phyloP scores from a whole-genome alignment of 805 yeast species.

The Candida broadrunensis region DNA sequence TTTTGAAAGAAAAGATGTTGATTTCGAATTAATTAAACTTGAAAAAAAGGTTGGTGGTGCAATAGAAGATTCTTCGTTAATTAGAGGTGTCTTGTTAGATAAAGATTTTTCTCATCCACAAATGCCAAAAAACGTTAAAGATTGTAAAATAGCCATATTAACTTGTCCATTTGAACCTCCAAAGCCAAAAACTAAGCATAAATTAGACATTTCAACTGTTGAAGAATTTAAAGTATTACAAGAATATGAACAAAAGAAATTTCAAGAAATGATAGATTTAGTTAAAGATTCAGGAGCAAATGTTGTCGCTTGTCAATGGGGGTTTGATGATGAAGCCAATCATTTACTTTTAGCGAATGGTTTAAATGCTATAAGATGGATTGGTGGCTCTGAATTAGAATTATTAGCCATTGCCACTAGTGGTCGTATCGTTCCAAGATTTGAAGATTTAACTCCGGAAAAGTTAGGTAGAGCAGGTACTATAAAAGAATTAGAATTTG shows the following conservation, averaged over 20 bases:
- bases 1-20: conserved; percentile 88
- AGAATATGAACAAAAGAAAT: conserved; percentile 86
- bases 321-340: conserved; percentile 98
- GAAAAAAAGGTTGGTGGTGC: conserved; percentile 97
- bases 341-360: conserved; percentile 84
- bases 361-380: conserved; percentile 97
- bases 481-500: conserved; percentile 86
- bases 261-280: conserved; percentile 81
- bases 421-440: conserved; percentile 95
- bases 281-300: conserved; percentile 93
- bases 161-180: conserved; percentile 99
- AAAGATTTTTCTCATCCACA: conserved; percentile 98
- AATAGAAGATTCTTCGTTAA: conserved; percentile 76
- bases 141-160: conserved; percentile 88
- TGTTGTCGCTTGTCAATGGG: conserved; percentile 98
- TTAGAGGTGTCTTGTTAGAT: conserved; percentile 90
- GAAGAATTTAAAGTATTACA: conserved; percentile 92
- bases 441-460: conserved; percentile 79
- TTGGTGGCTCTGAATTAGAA: conserved; percentile 96
- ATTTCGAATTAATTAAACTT: conserved; percentile 91
- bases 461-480: conserved; percentile 88
- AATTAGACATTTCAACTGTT: conserved; percentile 87
- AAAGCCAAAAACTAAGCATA: conserved; percentile 98
- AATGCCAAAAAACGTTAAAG: conserved; percentile 79
- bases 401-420: conserved; percentile 95